Evolutionary conservation across 225 moss, liverwort and hornwort genomes (phyloP).

Genomic region (Polytrichum formosum): DNA sequence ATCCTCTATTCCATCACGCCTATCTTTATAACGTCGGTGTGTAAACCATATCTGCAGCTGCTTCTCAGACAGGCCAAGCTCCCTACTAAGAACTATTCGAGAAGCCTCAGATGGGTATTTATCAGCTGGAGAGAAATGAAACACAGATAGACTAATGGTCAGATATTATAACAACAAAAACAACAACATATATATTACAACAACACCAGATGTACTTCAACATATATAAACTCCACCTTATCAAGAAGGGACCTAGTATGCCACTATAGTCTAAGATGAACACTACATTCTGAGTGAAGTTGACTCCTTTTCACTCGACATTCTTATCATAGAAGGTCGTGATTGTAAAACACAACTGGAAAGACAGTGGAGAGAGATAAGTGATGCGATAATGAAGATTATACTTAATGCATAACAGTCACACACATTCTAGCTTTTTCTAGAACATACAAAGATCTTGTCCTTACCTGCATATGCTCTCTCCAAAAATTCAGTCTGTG

Average conservation of each 20-base stretch:
- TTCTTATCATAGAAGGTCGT: too few relatives aligned
- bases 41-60: conserved; percentile 88
- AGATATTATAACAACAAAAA: background rate
- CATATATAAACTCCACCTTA: background rate
- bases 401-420: background rate
- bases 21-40: conserved; percentile 80
- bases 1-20: conserved; percentile 75
- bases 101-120: conserved; percentile 73
- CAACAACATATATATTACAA: background rate
- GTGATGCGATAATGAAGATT: background rate
- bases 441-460: background rate
- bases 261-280: too few relatives aligned
- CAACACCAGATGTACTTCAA: background rate
- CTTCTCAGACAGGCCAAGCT: conserved; percentile 75
- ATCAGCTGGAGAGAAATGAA: conserved; percentile 30
- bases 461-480: conserved; percentile 59
- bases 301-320: too few relatives aligned
- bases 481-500: conserved; percentile 70
- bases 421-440: background rate
- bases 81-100: conserved; percentile 48
- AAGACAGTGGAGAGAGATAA: background rate
- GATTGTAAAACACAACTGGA: background rate
- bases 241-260: background rate
- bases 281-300: too few relatives aligned
- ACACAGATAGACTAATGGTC: background rate